Base-by-base conservation (phyloP, 495 filamentous ascomycete genomes). In the Immersiella caudata region DNA sequence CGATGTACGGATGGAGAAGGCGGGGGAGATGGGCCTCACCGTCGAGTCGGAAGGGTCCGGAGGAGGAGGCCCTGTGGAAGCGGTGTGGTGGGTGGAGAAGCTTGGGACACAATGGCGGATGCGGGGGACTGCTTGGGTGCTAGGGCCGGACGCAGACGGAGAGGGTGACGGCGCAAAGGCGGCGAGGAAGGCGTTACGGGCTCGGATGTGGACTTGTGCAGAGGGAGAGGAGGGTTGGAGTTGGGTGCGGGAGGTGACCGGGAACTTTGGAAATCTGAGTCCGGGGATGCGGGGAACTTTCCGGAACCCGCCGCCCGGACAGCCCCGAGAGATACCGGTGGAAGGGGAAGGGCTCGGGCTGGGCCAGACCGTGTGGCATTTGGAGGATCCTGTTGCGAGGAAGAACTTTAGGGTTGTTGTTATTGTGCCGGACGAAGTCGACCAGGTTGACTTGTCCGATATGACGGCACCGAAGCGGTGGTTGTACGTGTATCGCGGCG, bases 381-480 rank as follows among this genome's bases (percentile, higher is more conserved):
- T 93, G 33, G 74, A 91, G 50, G 90, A 94, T 72, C 72, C 76
- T 59, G 79, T 90, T 59, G 92, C 93, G 12, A 81, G 93, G 66
- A 78, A 70, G 67, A 94, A 98, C 73, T 97, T 97, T 75, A 81
- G 95, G 20, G 90, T 97, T 2, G 88, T 94, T 22, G 87, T 96
- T 12, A 90, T 98, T 67, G 84, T 84, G 62, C 94, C 94, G 0
- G 84, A 91, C 29, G 87, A 91, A 74, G 87, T 97, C 0, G 95
- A 99, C 73, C 83, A 86, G 69, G 69, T 90, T 24, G 92, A 97
- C 74, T 72, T 97, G 63, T 81, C 76, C 18, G 87, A 94, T 71
- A 84, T 87, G 26, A 83, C 84, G 54, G 85, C 83, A 73, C 81
- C 84, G 12, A 77, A 85, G 61, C 80, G 94, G 71, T 91, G 89